Evolutionary conservation across 1,139 yeast genomes (phyloP).

Genomic region (Geotrichum klebahnii): DNA sequence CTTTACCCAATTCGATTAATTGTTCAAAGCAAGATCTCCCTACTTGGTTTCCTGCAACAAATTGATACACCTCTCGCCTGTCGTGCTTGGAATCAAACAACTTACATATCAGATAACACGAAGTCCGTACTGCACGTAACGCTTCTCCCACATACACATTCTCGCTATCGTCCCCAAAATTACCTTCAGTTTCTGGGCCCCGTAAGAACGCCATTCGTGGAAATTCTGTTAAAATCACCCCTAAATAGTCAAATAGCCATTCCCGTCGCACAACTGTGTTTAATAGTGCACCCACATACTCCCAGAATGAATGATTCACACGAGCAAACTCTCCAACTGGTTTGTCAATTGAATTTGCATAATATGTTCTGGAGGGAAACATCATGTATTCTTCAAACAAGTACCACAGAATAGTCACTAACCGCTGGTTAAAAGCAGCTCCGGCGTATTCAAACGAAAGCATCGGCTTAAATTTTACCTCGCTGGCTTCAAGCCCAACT

Average conservation of each 20-base stretch:
- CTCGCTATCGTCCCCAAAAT: background rate
- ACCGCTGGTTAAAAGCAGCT: conserved; percentile 13
- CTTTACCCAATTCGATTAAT: conserved; percentile 16
- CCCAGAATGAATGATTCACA: conserved; percentile 22
- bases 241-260: conserved; percentile 21
- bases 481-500: conserved; percentile 6
- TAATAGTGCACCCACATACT: conserved; percentile 20
- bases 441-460: conserved; percentile 15
- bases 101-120: conserved; percentile 21
- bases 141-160: conserved; percentile 4
- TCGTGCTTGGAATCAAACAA: conserved; percentile 21
- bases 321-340: conserved; percentile 12
- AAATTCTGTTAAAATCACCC: conserved; percentile 16
- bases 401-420: conserved; percentile 20
- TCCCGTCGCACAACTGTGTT: conserved; percentile 18
- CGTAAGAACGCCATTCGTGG: background rate
- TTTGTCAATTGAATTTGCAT: background rate
- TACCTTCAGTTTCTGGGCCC: background rate
- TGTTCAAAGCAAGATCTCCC: conserved; percentile 13
- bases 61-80: conserved; percentile 11
- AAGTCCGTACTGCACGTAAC: conserved; percentile 18
- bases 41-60: background rate
- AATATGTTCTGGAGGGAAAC: conserved; percentile 11
- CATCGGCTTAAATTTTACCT: conserved; percentile 16
- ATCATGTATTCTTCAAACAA: conserved; percentile 20